Base-by-base conservation (phyloP, 2,329 filamentous ascomycete species). In the Fusarium proliferatum region DNA sequence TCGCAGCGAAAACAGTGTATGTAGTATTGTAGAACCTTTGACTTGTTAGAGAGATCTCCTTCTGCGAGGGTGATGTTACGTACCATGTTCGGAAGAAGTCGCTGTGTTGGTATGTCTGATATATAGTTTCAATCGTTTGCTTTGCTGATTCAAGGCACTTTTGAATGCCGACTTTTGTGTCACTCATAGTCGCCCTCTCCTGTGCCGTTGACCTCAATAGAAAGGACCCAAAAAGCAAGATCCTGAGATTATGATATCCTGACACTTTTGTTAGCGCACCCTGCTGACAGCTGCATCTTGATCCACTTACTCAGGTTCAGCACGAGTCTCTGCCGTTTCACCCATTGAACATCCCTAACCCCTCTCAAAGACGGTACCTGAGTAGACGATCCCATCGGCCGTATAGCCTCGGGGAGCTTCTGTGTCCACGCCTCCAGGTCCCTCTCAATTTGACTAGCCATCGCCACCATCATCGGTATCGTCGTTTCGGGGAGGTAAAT, bases 51-150 rank as follows among this genome's bases (percentile, higher is more conserved):
- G 26, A 26, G 26, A 6, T 26, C 26, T 26, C 0, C 26, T 15
- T 5, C 12, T 15, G 4, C 15, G 12, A 8, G 19, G 0, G 12
- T 5, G 21, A 2, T 28, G 1, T 15, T 46, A 48, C 36, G 6
- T n/a, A 42, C 52, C 52, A 56, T 42, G 52, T 56, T 4, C 52
- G 52, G 34, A 56, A 56, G 36, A 56, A 56, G 23, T 56, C 52
- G 1, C 52, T 56, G 16, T 56, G 52, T 0, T 56, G 52, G 8
- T 56, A 56, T 2, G 52, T 56, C 8, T 56, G 52, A 26, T 56
- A 56, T 0, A 56, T 56, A 9, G 23, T 56, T 9, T 56, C 52
- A 42, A 56, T 56, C 1, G 52, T 56, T 9, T 56, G 26, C 11
- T 56, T 56, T 7, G 52, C 52, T 2, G 52, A 56, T 1, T 42